Evolutionary conservation across 345 rosid genomes (phyloP), one percentile per base, ranked within the genome.

Genomic region (Camelina laxa): DNA sequence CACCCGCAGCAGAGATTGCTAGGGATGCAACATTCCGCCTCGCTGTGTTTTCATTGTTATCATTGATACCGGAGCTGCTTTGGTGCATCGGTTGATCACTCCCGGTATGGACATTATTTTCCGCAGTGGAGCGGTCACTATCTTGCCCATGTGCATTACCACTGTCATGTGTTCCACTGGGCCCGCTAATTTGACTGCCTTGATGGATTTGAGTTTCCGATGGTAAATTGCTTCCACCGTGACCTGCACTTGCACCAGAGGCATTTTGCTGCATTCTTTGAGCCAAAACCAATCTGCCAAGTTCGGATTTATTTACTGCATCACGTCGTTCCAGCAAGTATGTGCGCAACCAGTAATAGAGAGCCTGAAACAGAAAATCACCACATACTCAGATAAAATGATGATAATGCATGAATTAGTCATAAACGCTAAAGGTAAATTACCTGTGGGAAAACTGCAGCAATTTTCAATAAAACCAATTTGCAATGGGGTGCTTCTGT

Each of bases 401-500:
- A 77, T 63, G 17, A 48, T 58, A 69, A 80, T 57, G 65, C 61
- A 35, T 35, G 22, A 39, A 24, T 49, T 74, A 73, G 65, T 57
- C 42, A 47, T 73, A 41, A 49, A 47, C 10, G n/a, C 36, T 35
- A 50, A 33, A 53, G 27, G 33, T 35, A 42, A 50, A 62, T 35
- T 60, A 90, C 98, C 93, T 95, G 99, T 9, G 99, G 98, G 82
- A 85, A 95, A 33, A 88, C 91, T 44, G 92, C 74, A 63, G 99
- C 99, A 67, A 95, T 85, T 81, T 89, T 95, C 72, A 92, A 83
- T 45, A 95, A 88, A 63, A 92, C 97, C 73, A 89, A 90, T 90
- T 95, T 95, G 88, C 98, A 87, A 71, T 92, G 99, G 69, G 99
- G 89, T 71, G 98, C 98, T 82, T 95, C 98, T n/a, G 88, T 79